Conservation (phyloP, 306 rosid genomes). For the Vigna angularis region DNA sequence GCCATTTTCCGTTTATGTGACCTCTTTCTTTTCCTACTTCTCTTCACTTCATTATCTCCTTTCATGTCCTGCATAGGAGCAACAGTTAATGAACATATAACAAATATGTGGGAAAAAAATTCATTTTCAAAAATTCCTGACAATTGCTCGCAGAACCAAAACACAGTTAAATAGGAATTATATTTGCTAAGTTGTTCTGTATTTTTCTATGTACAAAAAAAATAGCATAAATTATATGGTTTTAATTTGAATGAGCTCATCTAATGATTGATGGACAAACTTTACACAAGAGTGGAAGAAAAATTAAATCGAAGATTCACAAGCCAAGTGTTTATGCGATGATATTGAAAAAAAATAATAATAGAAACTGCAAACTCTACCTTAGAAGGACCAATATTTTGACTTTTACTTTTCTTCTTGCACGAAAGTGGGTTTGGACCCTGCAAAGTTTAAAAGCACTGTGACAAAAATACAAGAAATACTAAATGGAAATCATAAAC, state of each 20-base stretch:
- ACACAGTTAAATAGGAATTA: too few species aligned
- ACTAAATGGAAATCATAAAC: conserved; percentile 1
- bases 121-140: not conserved
- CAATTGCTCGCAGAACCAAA: not conserved
- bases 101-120: not conserved
- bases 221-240: not conserved
- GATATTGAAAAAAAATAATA: not conserved
- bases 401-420: conserved; percentile 68
- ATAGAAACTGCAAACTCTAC: conserved; percentile 40
- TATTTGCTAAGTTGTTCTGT: too few species aligned
- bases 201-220: too few species aligned
- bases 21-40: conserved; percentile 61
- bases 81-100: not conserved
- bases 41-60: conserved; percentile 39
- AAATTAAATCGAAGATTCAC: not conserved
- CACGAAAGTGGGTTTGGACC: conserved; percentile 94
- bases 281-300: not conserved
- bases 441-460: conserved; percentile 52
- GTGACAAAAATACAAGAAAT: conserved; percentile 11
- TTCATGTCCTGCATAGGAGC: conserved; percentile 25
- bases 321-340: not conserved
- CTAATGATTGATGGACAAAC: not conserved
- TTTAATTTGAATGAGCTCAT: not conserved
- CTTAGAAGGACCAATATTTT: conserved; percentile 45
- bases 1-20: conserved; percentile 34